phyloP scores from a whole-genome alignment of 306 rosid species.

The Mucuna pruriens region DNA sequence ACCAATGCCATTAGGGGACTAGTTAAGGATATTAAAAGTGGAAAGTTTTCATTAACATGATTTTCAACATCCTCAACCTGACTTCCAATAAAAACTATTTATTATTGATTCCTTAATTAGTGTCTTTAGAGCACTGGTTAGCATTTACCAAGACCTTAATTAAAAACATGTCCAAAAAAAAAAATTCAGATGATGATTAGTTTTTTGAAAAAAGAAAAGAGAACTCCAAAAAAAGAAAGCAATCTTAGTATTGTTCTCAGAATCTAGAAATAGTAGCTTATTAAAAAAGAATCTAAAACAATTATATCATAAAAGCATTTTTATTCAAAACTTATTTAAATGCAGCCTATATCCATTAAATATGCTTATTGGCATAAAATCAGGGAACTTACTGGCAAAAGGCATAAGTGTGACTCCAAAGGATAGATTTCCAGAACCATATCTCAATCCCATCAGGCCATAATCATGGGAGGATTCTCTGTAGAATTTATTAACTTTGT shows the following conservation, averaged over 20 bases:
- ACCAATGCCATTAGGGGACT: background rate
- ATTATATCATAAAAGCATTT: background rate
- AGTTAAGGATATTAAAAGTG: background rate
- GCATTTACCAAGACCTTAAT: background rate
- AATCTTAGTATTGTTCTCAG: background rate
- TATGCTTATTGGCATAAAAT: conserved; percentile 10
- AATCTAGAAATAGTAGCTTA: background rate
- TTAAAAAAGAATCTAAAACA: background rate
- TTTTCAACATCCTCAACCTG: background rate
- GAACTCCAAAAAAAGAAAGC: background rate
- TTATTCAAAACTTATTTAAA: background rate
- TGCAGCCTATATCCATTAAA: no score
- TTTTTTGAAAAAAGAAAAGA: background rate
- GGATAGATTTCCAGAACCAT: conserved; percentile 80
- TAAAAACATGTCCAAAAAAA: background rate
- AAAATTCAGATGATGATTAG: background rate
- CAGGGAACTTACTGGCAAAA: conserved; percentile 62
- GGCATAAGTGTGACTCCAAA: conserved; percentile 77
- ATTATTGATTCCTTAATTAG: background rate
- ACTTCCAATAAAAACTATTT: background rate
- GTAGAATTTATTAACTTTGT: conserved; percentile 44
- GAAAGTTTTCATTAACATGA: background rate
- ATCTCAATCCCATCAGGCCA: conserved; percentile 88
- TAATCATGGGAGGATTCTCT: conserved; percentile 76
- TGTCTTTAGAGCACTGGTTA: background rate